Conservation (phyloP, 768 basidiomycete species). For the Glaciozyma antarctica region DNA sequence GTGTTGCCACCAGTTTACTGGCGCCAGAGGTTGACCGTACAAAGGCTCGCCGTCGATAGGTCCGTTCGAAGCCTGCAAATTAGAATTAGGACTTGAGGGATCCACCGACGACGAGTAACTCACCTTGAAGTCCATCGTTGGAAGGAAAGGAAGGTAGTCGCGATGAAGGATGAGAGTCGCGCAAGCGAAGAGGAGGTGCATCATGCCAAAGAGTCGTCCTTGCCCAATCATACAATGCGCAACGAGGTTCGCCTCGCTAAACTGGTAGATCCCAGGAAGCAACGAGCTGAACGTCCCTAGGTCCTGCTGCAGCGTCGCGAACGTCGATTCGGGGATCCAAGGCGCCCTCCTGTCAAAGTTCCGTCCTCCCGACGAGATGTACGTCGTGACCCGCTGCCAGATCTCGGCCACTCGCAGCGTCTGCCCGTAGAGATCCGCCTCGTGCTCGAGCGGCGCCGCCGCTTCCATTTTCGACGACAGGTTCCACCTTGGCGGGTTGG, state of each 20-base stretch:
- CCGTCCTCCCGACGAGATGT: slow-evolving; percentile 25
- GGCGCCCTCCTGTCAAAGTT: slow-evolving; percentile 27
- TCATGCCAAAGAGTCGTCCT: slow-evolving; percentile 26
- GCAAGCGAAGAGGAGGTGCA: slow-evolving; percentile 21
- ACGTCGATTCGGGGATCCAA: slow-evolving; percentile 22
- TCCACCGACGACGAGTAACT: neutral
- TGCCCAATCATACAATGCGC: slow-evolving; percentile 26
- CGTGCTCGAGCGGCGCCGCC: slow-evolving; percentile 10
- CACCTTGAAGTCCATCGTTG: slow-evolving; percentile 25
- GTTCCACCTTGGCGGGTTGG: slow-evolving; percentile 17
- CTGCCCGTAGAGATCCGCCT: slow-evolving; percentile 28
- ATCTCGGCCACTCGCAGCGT: slow-evolving; percentile 28
- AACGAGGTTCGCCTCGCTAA: slow-evolving; percentile 18
- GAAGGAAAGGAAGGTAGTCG: slow-evolving; percentile 31
- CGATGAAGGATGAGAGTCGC: slow-evolving; percentile 26
- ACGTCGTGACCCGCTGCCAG: slow-evolving; percentile 24
- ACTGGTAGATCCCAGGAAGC: slow-evolving; percentile 18
- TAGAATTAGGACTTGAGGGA: neutral
- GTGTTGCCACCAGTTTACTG: slow-evolving; percentile 21
- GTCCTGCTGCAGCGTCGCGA: slow-evolving; percentile 16
- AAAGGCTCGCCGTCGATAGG: slow-evolving; percentile 31
- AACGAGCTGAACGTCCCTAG: slow-evolving; percentile 14
- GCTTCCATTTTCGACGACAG: slow-evolving; percentile 4
- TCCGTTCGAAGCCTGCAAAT: slow-evolving; percentile 9
- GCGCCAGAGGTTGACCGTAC: slow-evolving; percentile 2